These are phyloP conservation scores for Boechera divaricarpa DNA, from an alignment of 345 rosid genomes.

Conservation along the genomic window DNA sequence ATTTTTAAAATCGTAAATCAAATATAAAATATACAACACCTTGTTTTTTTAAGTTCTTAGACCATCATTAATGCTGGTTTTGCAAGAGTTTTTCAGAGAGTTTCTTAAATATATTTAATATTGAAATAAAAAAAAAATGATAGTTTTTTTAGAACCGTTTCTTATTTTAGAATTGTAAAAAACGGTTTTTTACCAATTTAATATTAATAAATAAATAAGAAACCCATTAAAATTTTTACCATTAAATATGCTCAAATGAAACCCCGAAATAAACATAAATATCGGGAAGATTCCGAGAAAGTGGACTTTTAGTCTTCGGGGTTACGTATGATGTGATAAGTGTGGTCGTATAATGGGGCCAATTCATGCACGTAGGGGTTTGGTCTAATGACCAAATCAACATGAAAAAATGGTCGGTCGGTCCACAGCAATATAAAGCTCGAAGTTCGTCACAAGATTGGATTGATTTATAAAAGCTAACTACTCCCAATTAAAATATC, in stretches of 20 bases:
- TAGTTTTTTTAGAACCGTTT: too few species aligned
- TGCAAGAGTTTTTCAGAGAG: too few species aligned
- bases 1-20: neutral
- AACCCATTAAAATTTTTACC: too few species aligned
- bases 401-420: slow-evolving; percentile 30
- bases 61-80: too few species aligned
- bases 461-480: slow-evolving; percentile 1
- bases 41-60: neutral
- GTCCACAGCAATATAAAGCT: slow-evolving; percentile 27
- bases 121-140: too few species aligned
- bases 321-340: slow-evolving; percentile 1
- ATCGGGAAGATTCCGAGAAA: slow-evolving; percentile 20
- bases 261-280: neutral
- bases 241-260: too few species aligned
- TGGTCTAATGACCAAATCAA: slow-evolving; percentile 34
- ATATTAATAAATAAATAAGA: too few species aligned
- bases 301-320: slow-evolving; percentile 7
- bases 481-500: slow-evolving; percentile 12
- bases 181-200: too few species aligned
- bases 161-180: too few species aligned
- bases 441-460: neutral
- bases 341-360: slow-evolving; percentile 10
- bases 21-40: neutral
- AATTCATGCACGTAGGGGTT: slow-evolving; percentile 28
- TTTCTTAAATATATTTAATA: too few species aligned